Evolutionary conservation across 305 asterid species (phyloP), one percentile per base, ranked within the genome.

Genomic region (Ilex paraguariensis): DNA sequence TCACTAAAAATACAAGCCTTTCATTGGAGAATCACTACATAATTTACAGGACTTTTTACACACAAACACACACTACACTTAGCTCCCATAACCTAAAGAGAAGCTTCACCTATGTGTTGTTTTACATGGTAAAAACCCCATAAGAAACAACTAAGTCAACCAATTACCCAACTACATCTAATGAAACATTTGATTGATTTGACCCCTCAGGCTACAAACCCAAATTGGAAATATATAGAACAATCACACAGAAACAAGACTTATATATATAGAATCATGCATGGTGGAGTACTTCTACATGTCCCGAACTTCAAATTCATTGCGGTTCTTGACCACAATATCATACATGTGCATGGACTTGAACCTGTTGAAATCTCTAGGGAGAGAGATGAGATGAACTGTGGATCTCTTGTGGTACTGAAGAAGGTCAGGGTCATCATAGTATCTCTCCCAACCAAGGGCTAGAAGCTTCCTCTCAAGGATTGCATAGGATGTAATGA

Each of bases 301-400:
- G 53, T 84, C 90, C 64, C 87, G 82, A 36, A 88, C 98, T 82
- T 84, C 87, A 46, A 91, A 91, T 55, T 73, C 83, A 56, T 84
- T 80, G 13, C 94, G 90, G 70, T 88, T 91, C 84, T 91, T 91
- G 65, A 88, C 94, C 13, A 88, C 94, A 62, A 91, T 86, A 67
- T 88, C 98, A 16, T 72, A 91, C 98, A 91, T 91, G 72, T 91
- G 95, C 77, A 91, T 81, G 82, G 95, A 82, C 55, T 84, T 91
- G 78, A 91, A 80, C 82, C 63, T 88, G 73, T 50, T 83, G 81
- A 91, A 88, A n/a, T 91, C 90, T 67, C 62, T 88, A 0, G 98
- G 98, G 44, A 91, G 94, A 21, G 96, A 91, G 48, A 91, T 86
- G 16, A 91, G 91, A 65, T 91, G 84, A 53, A 81, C 77, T 0